Percentiles rank a stretch among this genome's conserved stretches.
These are phyloP conservation scores for Picochlorum sp. DNA, from an alignment of 139 green algal genomes.

Conservation along the genomic window DNA sequence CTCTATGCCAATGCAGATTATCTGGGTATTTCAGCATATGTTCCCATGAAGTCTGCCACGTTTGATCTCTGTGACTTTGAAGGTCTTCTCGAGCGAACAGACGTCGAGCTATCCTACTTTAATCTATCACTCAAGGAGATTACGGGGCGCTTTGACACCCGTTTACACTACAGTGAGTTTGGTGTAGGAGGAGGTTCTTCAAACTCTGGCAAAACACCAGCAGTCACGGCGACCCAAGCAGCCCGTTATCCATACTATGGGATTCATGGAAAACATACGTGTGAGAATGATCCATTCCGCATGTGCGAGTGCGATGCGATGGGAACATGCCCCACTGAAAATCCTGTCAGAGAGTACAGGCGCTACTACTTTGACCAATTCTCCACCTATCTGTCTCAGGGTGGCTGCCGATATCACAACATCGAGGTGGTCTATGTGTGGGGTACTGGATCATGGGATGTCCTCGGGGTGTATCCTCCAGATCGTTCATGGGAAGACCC, in stretches of 20 bases:
- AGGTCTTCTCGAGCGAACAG: conserved; percentile 13
- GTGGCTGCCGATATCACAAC: conserved; percentile 23
- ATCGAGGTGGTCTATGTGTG: conserved; percentile 36
- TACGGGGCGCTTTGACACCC: conserved; percentile 5
- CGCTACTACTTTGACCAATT: conserved; percentile 20
- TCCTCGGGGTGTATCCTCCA: conserved; percentile 28
- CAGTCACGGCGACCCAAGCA: conserved; percentile 21
- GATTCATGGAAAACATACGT: conserved; percentile 26
- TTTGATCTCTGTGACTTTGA: conserved; percentile 22
- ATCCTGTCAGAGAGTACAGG: conserved; percentile 18
- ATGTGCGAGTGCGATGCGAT: conserved; percentile 1
- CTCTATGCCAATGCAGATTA: conserved; percentile 32
- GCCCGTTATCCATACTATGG: conserved; percentile 35
- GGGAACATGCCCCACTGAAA: background rate
- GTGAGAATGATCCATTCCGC: conserved; percentile 21
- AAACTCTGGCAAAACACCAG: conserved; percentile 15
- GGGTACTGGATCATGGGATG: conserved; percentile 33
- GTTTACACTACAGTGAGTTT: conserved; percentile 37
- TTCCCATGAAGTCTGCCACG: conserved; percentile 21
- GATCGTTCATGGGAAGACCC: conserved; percentile 20
- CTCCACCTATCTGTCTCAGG: conserved; percentile 9
- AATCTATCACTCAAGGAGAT: conserved; percentile 16
- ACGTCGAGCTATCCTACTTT: conserved; percentile 16
- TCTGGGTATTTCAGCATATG: conserved; percentile 40
- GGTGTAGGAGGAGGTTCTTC: conserved; percentile 33